Base-by-base conservation (phyloP, 805 yeast genomes). In the Maudiozyma saulgeensis region DNA sequence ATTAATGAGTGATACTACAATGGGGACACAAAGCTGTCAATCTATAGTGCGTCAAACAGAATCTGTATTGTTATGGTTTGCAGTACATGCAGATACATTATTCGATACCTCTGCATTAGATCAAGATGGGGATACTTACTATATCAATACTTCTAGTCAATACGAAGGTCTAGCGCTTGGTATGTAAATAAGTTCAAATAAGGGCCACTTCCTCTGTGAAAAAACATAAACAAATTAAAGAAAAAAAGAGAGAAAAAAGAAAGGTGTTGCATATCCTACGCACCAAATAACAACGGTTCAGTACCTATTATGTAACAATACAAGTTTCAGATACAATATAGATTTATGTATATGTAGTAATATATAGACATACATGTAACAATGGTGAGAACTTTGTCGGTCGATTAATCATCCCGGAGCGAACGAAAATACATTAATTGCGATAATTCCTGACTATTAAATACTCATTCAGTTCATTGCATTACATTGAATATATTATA, bases 1-100 rank as follows among this genome's bases (percentile, higher is more conserved):
- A 11, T 68, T 89, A n/a, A 75, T 90, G 48, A 76, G 87, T 0
- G 82, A 81, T 53, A 81, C 96, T 1, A 69, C 81, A 8, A 85
- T 89, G 89, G 96, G 89, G 58, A 73, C 77, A n/a, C 82, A 81
- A 50, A 80, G 89, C 26, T 57, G 64, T 44, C 60, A 56, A 28
- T 41, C 62, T 19, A 53, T 64, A n/a, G 55, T 62, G 5, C 57
- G 55, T 46, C 64, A 62, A 38, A 52, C 62, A 2, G 68, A 65
- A 42, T 46, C 46, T 4, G 49, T 65, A 3, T 49, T 63, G 15
- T 52, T 57, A 32, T 65, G 68, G 68, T 50, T 65, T 25, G 53
- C 56, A 6, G 35, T 54, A 12, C 47, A 58, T 40, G 44, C 45
- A 13, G 53, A 53, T 25, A 48, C 49, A 16, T 25, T 57, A 1